Conservation (phyloP, 2,329 filamentous ascomycete genomes). For the Neocatenulostroma microsporum region DNA sequence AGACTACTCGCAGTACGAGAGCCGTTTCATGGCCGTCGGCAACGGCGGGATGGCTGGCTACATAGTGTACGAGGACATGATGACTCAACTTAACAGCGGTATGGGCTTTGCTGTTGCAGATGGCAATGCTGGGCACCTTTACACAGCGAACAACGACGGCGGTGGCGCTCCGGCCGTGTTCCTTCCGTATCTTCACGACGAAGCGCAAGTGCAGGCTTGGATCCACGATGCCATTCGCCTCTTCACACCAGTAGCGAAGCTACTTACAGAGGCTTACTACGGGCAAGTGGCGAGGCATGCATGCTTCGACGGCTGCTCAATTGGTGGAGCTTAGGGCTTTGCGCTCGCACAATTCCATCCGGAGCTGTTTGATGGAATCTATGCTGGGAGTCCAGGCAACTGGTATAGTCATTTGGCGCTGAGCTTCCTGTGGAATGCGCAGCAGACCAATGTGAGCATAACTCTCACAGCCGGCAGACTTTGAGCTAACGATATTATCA, state of each 20-base stretch:
- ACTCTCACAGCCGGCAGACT: neutral
- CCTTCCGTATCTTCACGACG: conserved; percentile 23
- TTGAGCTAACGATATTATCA: neutral
- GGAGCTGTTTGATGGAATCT: conserved; percentile 37
- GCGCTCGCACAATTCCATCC: conserved; percentile 36
- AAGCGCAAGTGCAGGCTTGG: conserved; percentile 27
- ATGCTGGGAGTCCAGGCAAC: conserved; percentile 35
- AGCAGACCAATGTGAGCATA: conserved; percentile 15
- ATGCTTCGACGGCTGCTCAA: conserved; percentile 38
- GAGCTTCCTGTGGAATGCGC: conserved; percentile 25
- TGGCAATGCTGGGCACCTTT: conserved; percentile 21
- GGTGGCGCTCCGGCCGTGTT: conserved; percentile 19
- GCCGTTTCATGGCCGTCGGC: conserved; percentile 24
- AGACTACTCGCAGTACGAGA: conserved; percentile 15
- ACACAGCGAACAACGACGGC: conserved; percentile 19
- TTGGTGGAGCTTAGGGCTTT: conserved; percentile 37
- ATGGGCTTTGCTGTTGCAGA: conserved; percentile 21
- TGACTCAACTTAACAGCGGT: conserved; percentile 21
- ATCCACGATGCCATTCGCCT: conserved; percentile 33
- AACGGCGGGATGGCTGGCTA: conserved; percentile 24
- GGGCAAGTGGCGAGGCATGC: conserved; percentile 23
- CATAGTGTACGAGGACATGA: conserved; percentile 19
- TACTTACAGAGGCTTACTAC: conserved; percentile 30
- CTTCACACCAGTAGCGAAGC: conserved; percentile 26
- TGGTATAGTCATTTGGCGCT: conserved; percentile 26